These are phyloP conservation scores for Ophiostoma sp. DNA, from an alignment of 2,329 filamentous ascomycete species.

Conservation along the genomic window DNA sequence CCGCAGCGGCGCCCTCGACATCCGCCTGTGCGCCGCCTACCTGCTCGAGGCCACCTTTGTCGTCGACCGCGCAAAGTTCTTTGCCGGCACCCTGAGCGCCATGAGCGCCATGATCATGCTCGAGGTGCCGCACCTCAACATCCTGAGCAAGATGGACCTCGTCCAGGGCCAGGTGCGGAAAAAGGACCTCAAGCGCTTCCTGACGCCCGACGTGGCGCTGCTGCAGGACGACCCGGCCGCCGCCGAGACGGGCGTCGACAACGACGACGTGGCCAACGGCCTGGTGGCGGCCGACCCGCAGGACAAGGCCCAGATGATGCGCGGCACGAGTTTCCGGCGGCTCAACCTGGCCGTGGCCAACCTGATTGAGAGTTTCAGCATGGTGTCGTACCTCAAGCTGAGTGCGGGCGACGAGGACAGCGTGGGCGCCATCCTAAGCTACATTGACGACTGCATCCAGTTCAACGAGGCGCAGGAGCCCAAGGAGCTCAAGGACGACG, in stretches of 20 bases:
- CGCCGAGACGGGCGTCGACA: constrained; percentile 8
- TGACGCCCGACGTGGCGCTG: constrained; percentile 77
- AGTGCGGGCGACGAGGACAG: constrained; percentile 91
- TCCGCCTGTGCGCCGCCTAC: constrained; percentile 89
- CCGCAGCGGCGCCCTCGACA: constrained; percentile 72
- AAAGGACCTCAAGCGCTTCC: constrained; percentile 81
- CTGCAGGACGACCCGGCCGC: constrained; percentile 73
- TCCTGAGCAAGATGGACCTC: constrained; percentile 96
- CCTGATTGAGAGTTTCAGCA: constrained; percentile 94
- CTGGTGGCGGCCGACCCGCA: constrained; percentile 47
- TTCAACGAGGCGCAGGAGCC: constrained; percentile 92
- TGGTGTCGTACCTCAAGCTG: constrained; percentile 91
- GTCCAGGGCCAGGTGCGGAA: constrained; percentile 84
- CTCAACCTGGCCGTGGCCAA: constrained; percentile 84
- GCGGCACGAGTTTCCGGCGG: constrained; percentile 71
- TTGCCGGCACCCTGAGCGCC: constrained; percentile 87
- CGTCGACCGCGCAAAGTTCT: constrained; percentile 94
- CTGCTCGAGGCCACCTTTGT: constrained; percentile 94
- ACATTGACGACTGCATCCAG: constrained; percentile 91
- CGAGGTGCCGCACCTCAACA: constrained; percentile 92
- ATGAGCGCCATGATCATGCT: constrained; percentile 99
- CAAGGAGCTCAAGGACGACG: constrained; percentile 66
- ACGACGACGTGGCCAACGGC: constrained; percentile 27
- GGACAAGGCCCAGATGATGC: constrained; percentile 67
- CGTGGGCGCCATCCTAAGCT: constrained; percentile 74